Evolutionary conservation across 495 filamentous ascomycete genomes (phyloP).

Genomic region (Neurospora africana): DNA sequence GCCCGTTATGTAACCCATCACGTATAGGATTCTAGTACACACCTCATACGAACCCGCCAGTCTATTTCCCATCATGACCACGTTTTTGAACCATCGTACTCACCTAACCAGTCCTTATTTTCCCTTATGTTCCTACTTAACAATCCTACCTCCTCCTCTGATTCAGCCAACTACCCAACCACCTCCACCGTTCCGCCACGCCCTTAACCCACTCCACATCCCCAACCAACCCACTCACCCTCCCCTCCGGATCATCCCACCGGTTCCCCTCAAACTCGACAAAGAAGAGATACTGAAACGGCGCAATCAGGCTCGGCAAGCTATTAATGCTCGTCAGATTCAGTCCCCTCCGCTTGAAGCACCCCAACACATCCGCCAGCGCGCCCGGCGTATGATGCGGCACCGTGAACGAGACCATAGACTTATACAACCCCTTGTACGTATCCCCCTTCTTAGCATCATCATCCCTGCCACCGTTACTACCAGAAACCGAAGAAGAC

Average conservation of each 20-base stretch:
- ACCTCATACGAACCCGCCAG: neutral
- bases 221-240: conserved; percentile 41
- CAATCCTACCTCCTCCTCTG: conserved; percentile 15
- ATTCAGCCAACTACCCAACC: conserved; percentile 46
- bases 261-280: conserved; percentile 68
- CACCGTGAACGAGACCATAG: conserved; percentile 71
- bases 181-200: conserved; percentile 36
- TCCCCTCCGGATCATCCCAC: conserved; percentile 36
- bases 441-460: conserved; percentile 3
- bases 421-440: conserved; percentile 41
- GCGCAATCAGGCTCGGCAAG: conserved; percentile 59
- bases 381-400: conserved; percentile 68
- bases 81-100: neutral
- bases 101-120: neutral
- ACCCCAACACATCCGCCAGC: conserved; percentile 65
- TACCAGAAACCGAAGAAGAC: neutral
- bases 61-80: neutral
- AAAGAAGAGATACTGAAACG: conserved; percentile 93
- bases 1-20: neutral
- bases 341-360: conserved; percentile 59
- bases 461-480: neutral
- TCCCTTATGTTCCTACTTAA: neutral
- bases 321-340: conserved; percentile 89
- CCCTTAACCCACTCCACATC: conserved; percentile 26
- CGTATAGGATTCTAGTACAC: neutral